Base-by-base conservation (phyloP, 2,329 filamentous ascomycete genomes). In the Nothophoma quercina region DNA sequence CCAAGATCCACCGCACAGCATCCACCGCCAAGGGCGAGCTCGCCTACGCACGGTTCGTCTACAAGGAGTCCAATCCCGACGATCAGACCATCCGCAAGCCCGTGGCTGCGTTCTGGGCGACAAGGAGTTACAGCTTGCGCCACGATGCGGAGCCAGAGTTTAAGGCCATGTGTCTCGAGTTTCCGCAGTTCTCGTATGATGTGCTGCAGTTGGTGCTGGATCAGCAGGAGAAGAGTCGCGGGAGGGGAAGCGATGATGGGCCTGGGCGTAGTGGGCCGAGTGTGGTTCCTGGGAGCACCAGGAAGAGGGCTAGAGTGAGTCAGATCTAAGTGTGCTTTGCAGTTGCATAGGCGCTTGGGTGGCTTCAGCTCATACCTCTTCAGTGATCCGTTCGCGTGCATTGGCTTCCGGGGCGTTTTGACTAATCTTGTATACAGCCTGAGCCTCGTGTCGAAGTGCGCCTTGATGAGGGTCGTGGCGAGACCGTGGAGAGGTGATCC, bases 1-100 rank as follows among this genome's bases (percentile, higher is more conserved):
- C 85, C 71, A 97, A 97, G 81, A 96, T 97, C 67, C 91, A 96
- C 79, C 90, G 90, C 72, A 89, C 96, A 67, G 88, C 92, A 69
- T 91, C 88, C 35, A 96, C 90, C 0, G 91, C 91, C 28, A 88
- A 88, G 77, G 93, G 91, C 73, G 93, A 97, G 80, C 93, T 97
- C 69, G 86, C 88, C 21, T 97, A 96, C 75, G 93, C 93, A 7
- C 86, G 91, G 72, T 97, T 92, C 77, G 89, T 96, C 25, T 96
- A 96, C 79, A 85, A 85, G 55, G 85, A 91, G 76, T 95, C 90
- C 9, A 75, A 77, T 47, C 75, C 81, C 40, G 85, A 89, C 55
- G 91, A 96, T 74, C 78, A 76, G 10, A 85, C 84, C 2, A 91
- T 96, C 65, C 86, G 92, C 63, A 89, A 85, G 59, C 91, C 92